Evolutionary conservation across 306 rosid genomes (phyloP), one percentile per base, ranked within the genome.

Genomic region (Pterocarpus macrocarpus): DNA sequence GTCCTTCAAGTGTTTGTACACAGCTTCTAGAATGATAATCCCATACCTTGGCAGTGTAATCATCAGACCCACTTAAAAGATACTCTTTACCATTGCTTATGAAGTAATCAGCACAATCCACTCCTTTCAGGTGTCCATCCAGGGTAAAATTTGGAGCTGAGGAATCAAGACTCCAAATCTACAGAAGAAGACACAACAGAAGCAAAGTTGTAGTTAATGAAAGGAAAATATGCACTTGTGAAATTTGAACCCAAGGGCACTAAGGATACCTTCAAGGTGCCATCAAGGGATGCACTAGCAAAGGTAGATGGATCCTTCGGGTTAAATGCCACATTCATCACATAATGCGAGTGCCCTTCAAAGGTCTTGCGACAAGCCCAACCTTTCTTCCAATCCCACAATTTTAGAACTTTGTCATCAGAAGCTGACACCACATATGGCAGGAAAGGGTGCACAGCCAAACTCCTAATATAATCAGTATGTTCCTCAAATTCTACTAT

Each of bases 21-120:
- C 82, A 79, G 6, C 22, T 79, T 77, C 67, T 63, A 55, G 90
- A 83, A 39, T 76, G 41, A 76, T 32, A 86, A 75, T 89, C 87
- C 95, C 93, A 89, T 5, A 86, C 61, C 91, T 91, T 91, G 11
- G 76, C 81, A 66, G 80, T 84, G 81, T 41, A 85, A 73, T 92
- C 93, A 80, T 92, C 97, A 77, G 93, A 92, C 36, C 97, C 94
- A 69, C 90, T 92, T 58, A 90, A 36, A 43, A 92, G 65, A 71
- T 86, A 86, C 7, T 80, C 69, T 35, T 89, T 88, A 53, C 72
- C 72, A 8, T 75, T 78, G 49, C 45, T 53, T n/a, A 47, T 28
- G 79, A 90, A 89, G 80, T 85, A 89, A 30, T 84, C 94, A 30
- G 89, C 75, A 39, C 91, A 86, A 16, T 90, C 64, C 68, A 89